phyloP scores from a whole-genome alignment of 768 basidiomycete genomes.

The Roridomyces roridus region DNA sequence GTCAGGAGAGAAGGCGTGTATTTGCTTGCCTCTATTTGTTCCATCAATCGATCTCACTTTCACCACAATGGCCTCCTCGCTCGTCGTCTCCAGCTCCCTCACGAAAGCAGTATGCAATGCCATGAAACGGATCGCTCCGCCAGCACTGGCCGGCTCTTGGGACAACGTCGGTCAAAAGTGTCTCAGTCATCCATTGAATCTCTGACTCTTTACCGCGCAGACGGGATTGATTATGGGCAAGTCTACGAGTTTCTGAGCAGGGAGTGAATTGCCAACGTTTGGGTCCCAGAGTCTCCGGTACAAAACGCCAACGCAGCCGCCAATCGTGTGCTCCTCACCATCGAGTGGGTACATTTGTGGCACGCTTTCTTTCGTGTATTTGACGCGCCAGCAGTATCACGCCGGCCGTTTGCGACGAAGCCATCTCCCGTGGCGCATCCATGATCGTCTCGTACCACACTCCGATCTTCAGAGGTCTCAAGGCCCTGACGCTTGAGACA shows the following conservation, averaged over 20 bases:
- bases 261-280: neutral
- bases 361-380: conserved; percentile 17
- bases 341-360: conserved; percentile 56
- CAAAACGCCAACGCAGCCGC: conserved; percentile 42
- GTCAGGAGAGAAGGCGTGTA: no score
- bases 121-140: conserved; percentile 87
- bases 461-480: conserved; percentile 77
- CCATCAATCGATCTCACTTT: no score
- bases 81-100: conserved; percentile 35
- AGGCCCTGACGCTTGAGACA: conserved; percentile 77
- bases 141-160: conserved; percentile 88
- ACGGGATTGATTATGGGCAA: conserved; percentile 77
- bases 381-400: conserved; percentile 62
- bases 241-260: no score
- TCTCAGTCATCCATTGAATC: neutral
- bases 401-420: conserved; percentile 71
- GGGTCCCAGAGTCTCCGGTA: conserved; percentile 58
- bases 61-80: neutral
- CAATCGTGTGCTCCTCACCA: conserved; percentile 67
- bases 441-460: conserved; percentile 88
- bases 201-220: conserved; percentile 39
- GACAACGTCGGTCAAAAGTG: conserved; percentile 82
- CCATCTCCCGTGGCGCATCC: conserved; percentile 62
- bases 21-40: neutral
- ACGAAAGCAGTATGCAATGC: conserved; percentile 64